These are phyloP conservation scores for Phoma sp. DNA, from an alignment of 2,329 filamentous ascomycete species.

Conservation along the genomic window DNA sequence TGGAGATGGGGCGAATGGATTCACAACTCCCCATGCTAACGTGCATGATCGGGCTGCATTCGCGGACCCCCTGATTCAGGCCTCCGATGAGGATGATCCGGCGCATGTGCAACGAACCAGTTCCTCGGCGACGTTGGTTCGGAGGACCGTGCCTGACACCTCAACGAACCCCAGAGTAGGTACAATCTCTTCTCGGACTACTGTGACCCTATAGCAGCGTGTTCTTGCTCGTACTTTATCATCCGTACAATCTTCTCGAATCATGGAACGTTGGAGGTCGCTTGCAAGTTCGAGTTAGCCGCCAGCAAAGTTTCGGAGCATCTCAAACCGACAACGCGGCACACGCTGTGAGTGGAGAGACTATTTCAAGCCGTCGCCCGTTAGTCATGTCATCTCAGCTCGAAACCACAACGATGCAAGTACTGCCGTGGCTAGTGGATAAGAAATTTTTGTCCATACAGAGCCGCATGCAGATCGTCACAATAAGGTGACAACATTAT, in stretches of 20 bases:
- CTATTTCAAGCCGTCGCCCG: slow-evolving; percentile 12
- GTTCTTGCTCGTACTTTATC: background rate
- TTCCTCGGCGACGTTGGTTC: background rate
- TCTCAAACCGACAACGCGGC: slow-evolving; percentile 5
- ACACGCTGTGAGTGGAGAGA: slow-evolving; percentile 11
- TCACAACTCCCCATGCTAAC: background rate
- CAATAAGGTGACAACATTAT: no score
- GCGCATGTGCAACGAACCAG: background rate
- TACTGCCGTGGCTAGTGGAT: background rate
- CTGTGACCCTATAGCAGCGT: slow-evolving; percentile 1
- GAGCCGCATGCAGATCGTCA: background rate
- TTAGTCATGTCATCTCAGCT: slow-evolving; percentile 14
- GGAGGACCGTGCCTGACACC: background rate
- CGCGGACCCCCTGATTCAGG: background rate
- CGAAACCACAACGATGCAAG: slow-evolving; percentile 4
- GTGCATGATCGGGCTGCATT: background rate
- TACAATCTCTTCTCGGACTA: background rate
- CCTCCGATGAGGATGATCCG: slow-evolving; percentile 1
- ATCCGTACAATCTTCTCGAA: slow-evolving; percentile 3
- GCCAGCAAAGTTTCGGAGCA: slow-evolving; percentile 1
- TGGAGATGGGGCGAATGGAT: background rate
- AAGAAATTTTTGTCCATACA: background rate
- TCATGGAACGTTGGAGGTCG: background rate
- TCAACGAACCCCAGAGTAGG: background rate
- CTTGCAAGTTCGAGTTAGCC: background rate